Conservation (phyloP, 192 early-diverging fungal species). For the Coemansia sp. region DNA sequence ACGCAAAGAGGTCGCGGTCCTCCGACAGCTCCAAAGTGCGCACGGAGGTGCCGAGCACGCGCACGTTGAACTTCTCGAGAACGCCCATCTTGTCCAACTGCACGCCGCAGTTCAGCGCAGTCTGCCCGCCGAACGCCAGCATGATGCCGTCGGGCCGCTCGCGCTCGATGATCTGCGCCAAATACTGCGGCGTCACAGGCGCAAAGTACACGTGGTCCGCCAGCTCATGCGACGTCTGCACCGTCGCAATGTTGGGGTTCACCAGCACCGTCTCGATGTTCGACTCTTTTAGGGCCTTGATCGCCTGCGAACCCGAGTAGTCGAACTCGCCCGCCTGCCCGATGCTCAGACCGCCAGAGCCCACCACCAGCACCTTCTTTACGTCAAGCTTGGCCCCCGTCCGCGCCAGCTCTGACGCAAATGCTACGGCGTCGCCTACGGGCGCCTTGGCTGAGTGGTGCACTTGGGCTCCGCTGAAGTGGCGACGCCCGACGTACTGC, state of each 20-base stretch:
- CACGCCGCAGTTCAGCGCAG: conserved; percentile 93
- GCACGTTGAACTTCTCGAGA: conserved; percentile 77
- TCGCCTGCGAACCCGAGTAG: conserved; percentile 97
- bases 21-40: conserved; percentile 87
- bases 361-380: conserved; percentile 90
- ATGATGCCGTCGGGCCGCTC: conserved; percentile 96
- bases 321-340: conserved; percentile 99
- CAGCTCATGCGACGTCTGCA: conserved; percentile 92
- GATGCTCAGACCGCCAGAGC: conserved; percentile 93
- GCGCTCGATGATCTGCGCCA: conserved; percentile 88
- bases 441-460: conserved; percentile 8
- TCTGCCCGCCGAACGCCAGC: conserved; percentile 97
- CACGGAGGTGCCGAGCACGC: conserved; percentile 95
- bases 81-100: conserved; percentile 82
- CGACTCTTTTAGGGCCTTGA: conserved; percentile 94
- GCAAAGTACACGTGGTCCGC: conserved; percentile 96
- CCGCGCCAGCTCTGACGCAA: conserved; percentile 45
- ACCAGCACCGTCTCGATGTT: conserved; percentile 92
- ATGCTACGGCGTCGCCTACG: conserved; percentile 23
- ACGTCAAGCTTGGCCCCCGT: conserved; percentile 59
- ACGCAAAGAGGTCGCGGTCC: conserved; percentile 95
- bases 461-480: conserved; percentile 33
- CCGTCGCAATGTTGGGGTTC: conserved; percentile 99
- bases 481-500: conserved; percentile 31
- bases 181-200: conserved; percentile 90